These are phyloP conservation scores for Aureobasidium sp. DNA, from an alignment of 2,329 filamentous ascomycete genomes.

Conservation along the genomic window DNA sequence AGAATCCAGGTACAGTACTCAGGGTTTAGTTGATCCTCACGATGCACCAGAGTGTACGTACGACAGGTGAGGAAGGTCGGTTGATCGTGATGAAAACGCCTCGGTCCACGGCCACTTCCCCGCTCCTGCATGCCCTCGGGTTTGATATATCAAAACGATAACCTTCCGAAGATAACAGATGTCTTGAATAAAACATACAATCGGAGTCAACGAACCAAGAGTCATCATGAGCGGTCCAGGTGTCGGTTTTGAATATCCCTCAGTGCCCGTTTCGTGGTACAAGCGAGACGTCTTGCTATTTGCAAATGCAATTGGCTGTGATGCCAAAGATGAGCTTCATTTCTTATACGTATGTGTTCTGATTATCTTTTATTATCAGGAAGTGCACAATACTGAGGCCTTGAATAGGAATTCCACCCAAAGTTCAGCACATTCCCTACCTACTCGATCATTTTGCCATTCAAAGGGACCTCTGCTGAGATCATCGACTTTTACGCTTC, in stretches of 20 bases:
- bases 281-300: conserved; percentile 87
- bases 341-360: conserved; percentile 68
- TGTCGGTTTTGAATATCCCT: conserved; percentile 14
- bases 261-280: conserved; percentile 61
- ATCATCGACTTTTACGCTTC: conserved; percentile 78
- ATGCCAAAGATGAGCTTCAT: conserved; percentile 71
- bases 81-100: neutral
- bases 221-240: conserved; percentile 13
- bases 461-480: conserved; percentile 70
- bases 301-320: conserved; percentile 80
- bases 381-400: neutral
- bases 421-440: conserved; percentile 84
- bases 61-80: neutral
- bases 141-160: neutral
- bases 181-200: neutral
- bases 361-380: neutral
- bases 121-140: conserved; percentile 1
- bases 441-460: conserved; percentile 74
- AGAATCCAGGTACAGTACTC: too few species aligned
- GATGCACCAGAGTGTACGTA: neutral
- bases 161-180: neutral
- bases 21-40: too few species aligned
- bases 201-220: neutral
- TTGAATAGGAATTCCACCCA: conserved; percentile 69
- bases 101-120: conserved; percentile 1